phyloP scores from a whole-genome alignment of 371 early-diverging fungal genomes.

The Nematocida sp. region DNA sequence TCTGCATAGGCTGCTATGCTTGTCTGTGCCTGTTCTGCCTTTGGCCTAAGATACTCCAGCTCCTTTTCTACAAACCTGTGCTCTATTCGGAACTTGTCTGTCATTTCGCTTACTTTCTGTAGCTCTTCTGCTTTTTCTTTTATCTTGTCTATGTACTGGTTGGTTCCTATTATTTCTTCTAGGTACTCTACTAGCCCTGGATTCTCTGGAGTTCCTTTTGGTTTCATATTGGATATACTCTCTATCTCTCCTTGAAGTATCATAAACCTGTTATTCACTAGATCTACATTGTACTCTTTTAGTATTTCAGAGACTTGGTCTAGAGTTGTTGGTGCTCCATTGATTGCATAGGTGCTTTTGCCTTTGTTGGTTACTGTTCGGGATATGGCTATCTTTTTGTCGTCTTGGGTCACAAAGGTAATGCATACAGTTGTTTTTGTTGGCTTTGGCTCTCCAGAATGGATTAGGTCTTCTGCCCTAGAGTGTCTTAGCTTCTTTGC shows the following conservation, averaged over 20 bases:
- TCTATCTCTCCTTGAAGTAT: constrained; percentile 99
- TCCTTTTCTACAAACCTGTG: constrained; percentile 61
- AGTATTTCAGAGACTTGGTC: constrained; percentile 69
- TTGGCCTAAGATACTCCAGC: constrained; percentile 69
- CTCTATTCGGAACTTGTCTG: constrained; percentile 72
- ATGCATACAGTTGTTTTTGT: constrained; percentile 82
- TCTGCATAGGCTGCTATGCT: constrained; percentile 6
- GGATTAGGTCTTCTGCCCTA: constrained; percentile 84
- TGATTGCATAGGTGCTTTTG: constrained; percentile 59
- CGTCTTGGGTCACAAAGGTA: constrained; percentile 68
- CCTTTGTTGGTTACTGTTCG: constrained; percentile 39
- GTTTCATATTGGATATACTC: constrained; percentile 93
- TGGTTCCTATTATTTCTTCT: constrained; percentile 97
- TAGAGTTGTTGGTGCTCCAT: constrained; percentile 17
- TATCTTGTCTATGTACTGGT: constrained; percentile 76
- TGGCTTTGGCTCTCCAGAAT: constrained; percentile 74
- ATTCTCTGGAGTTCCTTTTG: constrained; percentile 82
- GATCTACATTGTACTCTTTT: constrained; percentile 79
- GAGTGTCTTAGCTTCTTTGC: constrained; percentile 96
- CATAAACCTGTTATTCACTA: constrained; percentile 94
- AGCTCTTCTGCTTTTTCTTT: constrained; percentile 71
- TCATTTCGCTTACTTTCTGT: constrained; percentile 68
- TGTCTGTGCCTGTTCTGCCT: constrained; percentile 70
- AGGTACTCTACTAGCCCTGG: constrained; percentile 94
- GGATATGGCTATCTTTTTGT: constrained; percentile 66